A percentile compares a stretch with the other conserved stretches of the same genome.
phyloP scores from a whole-genome alignment of 192 early-diverging fungal genomes.

The Powellomyces hirtus region DNA sequence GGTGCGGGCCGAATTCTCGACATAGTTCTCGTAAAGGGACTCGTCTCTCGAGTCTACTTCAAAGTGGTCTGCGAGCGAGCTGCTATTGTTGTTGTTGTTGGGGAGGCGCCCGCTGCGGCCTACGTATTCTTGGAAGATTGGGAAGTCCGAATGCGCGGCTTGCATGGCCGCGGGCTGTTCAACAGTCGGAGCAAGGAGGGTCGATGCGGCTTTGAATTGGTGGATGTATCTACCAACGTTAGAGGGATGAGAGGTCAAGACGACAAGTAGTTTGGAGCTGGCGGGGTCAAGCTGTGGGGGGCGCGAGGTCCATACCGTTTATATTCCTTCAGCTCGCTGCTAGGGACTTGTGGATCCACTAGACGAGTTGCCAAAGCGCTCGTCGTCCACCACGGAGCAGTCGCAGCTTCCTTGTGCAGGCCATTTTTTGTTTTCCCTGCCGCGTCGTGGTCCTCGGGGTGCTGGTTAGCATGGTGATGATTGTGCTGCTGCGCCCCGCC shows the following conservation, averaged over 20 bases:
- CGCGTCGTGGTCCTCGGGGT: not conserved
- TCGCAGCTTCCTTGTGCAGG: conserved; percentile 14
- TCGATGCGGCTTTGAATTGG: conserved; percentile 39
- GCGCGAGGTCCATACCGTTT: conserved; percentile 39
- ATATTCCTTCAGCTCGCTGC: conserved; percentile 52
- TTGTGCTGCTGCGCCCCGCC: not conserved
- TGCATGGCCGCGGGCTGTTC: conserved; percentile 8
- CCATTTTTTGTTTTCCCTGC: not conserved
- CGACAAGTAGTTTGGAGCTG: too few species aligned
- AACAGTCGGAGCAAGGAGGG: conserved; percentile 6
- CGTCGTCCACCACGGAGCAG: conserved; percentile 51
- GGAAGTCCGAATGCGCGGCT: conserved; percentile 30
- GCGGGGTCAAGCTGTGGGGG: too few species aligned
- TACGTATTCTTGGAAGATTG: conserved; percentile 27
- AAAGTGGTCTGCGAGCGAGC: not conserved
- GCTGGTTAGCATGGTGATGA: not conserved
- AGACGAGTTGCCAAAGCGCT: conserved; percentile 43
- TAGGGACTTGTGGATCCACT: conserved; percentile 48
- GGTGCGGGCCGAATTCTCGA: conserved; percentile 7
- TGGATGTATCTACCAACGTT: conserved; percentile 35
- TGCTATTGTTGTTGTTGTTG: not conserved
- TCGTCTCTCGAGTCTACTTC: conserved; percentile 30
- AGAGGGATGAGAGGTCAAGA: too few species aligned
- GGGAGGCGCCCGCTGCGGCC: not conserved
- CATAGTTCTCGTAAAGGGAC: conserved; percentile 32